These are phyloP conservation scores for Calonectria fujianensis DNA, from an alignment of 2,329 filamentous ascomycete species.

Conservation along the genomic window DNA sequence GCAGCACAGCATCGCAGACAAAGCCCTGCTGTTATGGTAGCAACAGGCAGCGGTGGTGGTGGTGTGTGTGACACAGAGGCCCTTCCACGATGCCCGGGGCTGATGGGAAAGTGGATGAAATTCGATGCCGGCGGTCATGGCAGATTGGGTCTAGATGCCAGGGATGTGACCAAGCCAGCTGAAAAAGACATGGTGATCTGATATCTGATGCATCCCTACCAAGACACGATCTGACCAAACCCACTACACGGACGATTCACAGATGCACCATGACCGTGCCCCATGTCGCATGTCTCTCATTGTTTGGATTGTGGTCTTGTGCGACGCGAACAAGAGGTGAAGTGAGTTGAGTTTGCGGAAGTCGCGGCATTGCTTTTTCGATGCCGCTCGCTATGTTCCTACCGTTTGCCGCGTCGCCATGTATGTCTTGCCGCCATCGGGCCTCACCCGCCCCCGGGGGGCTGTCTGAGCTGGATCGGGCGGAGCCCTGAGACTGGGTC, in stretches of 20 bases:
- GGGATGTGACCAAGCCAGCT: constrained; percentile 40
- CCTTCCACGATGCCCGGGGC: neutral
- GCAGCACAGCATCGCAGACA: neutral
- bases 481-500: neutral
- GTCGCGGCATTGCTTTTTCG: constrained; percentile 4
- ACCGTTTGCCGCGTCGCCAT: constrained; percentile 18
- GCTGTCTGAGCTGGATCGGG: constrained; percentile 15
- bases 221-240: constrained; percentile 17
- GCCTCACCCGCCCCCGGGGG: neutral
- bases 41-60: neutral
- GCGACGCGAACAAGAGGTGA: neutral
- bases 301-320: neutral
- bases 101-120: constrained; percentile 49
- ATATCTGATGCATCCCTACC: constrained; percentile 24
- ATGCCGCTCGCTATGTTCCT: neutral
- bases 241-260: constrained; percentile 4
- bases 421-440: constrained; percentile 26
- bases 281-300: constrained; percentile 7
- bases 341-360: neutral
- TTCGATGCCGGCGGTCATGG: constrained; percentile 44
- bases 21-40: neutral
- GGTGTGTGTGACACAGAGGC: neutral
- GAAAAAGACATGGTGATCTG: constrained; percentile 22
- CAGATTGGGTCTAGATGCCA: constrained; percentile 50
- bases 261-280: neutral